Percentiles rank a stretch among this genome's conserved stretches.
Evolutionary conservation across 352 stramenopile genomes (phyloP).

Genomic region (Pythium diclinum): DNA sequence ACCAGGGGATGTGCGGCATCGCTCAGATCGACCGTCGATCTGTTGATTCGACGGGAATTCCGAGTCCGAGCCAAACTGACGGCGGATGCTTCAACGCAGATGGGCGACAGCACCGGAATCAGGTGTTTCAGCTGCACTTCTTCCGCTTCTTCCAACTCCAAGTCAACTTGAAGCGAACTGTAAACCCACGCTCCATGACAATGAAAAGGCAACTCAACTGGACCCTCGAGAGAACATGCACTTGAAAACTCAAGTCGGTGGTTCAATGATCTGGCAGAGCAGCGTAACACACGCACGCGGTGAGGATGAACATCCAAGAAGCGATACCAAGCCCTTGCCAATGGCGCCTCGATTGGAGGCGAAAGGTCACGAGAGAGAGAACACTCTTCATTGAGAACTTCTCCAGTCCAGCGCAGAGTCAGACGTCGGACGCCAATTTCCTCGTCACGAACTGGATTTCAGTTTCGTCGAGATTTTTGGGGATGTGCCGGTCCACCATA

Average conservation of each 20-base stretch:
- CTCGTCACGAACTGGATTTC: background rate
- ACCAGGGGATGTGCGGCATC: background rate
- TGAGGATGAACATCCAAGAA: background rate
- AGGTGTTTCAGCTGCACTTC: background rate
- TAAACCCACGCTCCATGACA: background rate
- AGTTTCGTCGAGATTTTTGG: background rate
- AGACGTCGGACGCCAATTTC: background rate
- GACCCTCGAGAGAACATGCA: background rate
- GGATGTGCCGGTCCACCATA: background rate
- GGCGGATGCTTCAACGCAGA: conserved; percentile 1
- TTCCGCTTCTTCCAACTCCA: background rate
- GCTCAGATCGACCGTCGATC: background rate
- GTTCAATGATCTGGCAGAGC: background rate
- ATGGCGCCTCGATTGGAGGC: background rate
- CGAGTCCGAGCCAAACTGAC: background rate
- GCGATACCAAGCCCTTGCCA: background rate
- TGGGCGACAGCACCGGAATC: background rate
- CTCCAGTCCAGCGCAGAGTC: background rate
- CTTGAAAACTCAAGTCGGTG: background rate
- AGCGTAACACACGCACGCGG: background rate
- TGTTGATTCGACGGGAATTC: background rate
- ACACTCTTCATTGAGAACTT: background rate
- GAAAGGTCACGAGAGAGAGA: background rate
- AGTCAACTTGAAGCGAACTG: background rate
- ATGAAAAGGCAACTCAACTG: background rate